Evolutionary conservation across 1,284 basidiomycete species (phyloP).

Genomic region (Sporisorium graminicola): DNA sequence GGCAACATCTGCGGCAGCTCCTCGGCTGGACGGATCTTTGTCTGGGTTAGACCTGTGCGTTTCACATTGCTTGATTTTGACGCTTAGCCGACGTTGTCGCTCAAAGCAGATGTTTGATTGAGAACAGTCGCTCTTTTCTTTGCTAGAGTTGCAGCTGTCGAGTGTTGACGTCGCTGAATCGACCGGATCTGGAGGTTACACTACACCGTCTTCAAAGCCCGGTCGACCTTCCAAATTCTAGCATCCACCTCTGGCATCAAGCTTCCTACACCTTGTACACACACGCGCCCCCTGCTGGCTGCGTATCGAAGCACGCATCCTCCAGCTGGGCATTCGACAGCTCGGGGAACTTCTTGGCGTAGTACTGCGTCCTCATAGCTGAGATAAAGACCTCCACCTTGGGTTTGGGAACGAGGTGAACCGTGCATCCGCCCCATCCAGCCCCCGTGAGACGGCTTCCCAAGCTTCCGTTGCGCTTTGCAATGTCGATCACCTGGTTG

Average conservation of each 20-base stretch:
- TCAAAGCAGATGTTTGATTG: neutral
- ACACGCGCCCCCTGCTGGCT: conserved; percentile 66
- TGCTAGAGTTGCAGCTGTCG: neutral
- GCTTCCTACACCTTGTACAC: conserved; percentile 42
- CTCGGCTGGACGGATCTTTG: neutral
- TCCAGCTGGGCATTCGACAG: conserved; percentile 48
- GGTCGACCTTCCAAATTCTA: too few species aligned
- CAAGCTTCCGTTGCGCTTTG: conserved; percentile 58
- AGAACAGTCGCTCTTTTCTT: neutral
- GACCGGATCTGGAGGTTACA: too few species aligned
- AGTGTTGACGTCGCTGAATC: neutral
- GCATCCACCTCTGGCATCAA: too few species aligned
- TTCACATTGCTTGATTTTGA: neutral
- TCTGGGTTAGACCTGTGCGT: neutral
- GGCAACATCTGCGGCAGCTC: too few species aligned
- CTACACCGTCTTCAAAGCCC: too few species aligned
- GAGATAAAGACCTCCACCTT: conserved; percentile 52
- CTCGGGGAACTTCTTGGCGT: conserved; percentile 43
- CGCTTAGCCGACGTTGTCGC: too few species aligned
- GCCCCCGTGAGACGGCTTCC: conserved; percentile 65
- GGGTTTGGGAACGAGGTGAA: conserved; percentile 62
- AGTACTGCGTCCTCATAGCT: conserved; percentile 57
- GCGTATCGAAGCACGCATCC: conserved; percentile 62
- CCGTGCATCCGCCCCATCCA: conserved; percentile 68
- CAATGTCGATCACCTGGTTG: conserved; percentile 59